These are phyloP conservation scores for Amoebophrya sp. DNA, from an alignment of 169 alveolate genomes.

Conservation along the genomic window DNA sequence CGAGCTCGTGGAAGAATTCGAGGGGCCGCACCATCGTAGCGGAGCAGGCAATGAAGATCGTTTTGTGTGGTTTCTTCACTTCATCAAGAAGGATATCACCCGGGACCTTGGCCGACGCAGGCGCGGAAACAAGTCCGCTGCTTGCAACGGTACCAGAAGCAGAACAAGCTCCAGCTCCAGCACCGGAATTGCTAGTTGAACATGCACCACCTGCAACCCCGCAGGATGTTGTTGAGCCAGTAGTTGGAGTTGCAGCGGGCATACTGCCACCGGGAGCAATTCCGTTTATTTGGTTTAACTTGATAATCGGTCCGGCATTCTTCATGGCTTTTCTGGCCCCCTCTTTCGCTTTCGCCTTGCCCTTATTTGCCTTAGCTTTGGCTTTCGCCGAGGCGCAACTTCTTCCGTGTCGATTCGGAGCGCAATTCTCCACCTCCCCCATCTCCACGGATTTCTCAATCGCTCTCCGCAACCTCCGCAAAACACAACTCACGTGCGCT, in stretches of 20 bases:
- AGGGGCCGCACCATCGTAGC: slow-evolving; percentile 10
- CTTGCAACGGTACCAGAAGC: too few species aligned
- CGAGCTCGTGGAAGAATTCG: background rate
- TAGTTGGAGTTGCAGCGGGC: background rate
- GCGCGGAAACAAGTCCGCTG: too few species aligned
- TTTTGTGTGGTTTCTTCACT: too few species aligned
- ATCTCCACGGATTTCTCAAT: background rate
- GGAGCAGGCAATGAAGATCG: slow-evolving; percentile 11
- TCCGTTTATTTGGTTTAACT: background rate
- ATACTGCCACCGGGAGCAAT: background rate
- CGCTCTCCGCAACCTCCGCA: slow-evolving; percentile 18
- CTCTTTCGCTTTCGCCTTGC: background rate
- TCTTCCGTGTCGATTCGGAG: background rate
- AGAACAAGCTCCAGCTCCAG: too few species aligned
- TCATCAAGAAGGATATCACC: too few species aligned
- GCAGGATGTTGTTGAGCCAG: too few species aligned
- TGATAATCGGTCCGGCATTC: background rate
- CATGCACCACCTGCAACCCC: too few species aligned
- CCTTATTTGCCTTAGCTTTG: too few species aligned
- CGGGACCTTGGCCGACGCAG: too few species aligned
- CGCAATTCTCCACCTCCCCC: background rate
- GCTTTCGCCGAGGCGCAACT: too few species aligned
- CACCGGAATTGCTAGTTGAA: too few species aligned
- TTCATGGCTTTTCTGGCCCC: background rate
- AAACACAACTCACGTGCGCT: slow-evolving; percentile 23